phyloP scores from a whole-genome alignment of 805 yeast genomes.

The Starmera quercuum region DNA sequence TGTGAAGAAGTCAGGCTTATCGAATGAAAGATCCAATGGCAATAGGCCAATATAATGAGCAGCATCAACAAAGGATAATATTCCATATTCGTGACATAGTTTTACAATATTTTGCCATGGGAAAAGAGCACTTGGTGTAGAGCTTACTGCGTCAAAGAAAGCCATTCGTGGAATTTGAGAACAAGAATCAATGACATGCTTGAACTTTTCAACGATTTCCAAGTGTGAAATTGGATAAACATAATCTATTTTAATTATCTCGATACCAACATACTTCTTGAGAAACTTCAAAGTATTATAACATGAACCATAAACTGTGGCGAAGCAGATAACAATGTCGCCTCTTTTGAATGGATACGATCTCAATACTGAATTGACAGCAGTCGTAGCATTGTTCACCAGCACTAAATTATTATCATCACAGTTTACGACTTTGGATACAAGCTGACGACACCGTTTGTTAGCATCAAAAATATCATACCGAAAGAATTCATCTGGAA shows the following conservation, averaged over 20 bases:
- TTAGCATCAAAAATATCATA: conserved; percentile 19
- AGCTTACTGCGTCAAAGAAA: conserved; percentile 48
- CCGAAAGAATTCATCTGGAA: conserved; percentile 38
- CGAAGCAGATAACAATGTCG: conserved; percentile 42
- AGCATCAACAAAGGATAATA: conserved; percentile 56
- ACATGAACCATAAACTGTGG: conserved; percentile 49
- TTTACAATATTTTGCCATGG: conserved; percentile 44
- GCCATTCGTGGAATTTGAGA: conserved; percentile 30
- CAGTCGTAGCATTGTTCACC: conserved; percentile 53
- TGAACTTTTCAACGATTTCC: conserved; percentile 27
- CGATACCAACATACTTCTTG: conserved; percentile 10
- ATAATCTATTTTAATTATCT: conserved; percentile 20
- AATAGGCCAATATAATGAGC: conserved; percentile 57
- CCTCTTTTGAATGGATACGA: conserved; percentile 37
- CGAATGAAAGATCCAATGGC: conserved; percentile 20
- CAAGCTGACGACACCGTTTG: conserved; percentile 23
- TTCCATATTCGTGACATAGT: conserved; percentile 36
- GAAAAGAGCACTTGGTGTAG: conserved; percentile 52
- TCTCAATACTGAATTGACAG: conserved; percentile 48
- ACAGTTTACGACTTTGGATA: conserved; percentile 40
- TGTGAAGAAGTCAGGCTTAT: conserved; percentile 51
- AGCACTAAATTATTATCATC: conserved; percentile 42
- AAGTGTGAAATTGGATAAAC: conserved; percentile 35
- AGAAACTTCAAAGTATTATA: conserved; percentile 40
- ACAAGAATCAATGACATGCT: conserved; percentile 12